Conservation (phyloP, 495 filamentous ascomycete species). For the Penicillium samsonianum region DNA sequence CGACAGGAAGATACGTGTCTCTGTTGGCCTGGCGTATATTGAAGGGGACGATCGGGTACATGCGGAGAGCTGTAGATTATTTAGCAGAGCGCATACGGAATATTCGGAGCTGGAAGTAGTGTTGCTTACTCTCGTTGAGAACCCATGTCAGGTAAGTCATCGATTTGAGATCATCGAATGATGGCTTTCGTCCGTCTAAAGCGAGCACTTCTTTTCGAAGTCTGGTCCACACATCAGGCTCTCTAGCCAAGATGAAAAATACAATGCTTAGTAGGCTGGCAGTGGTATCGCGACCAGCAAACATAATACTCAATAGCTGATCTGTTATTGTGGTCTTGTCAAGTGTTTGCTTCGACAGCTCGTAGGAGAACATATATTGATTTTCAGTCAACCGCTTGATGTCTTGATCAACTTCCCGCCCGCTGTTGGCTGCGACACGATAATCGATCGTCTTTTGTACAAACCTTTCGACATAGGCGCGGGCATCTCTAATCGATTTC, state of each 20-base stretch:
- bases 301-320: conserved; percentile 44
- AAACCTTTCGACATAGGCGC: conserved; percentile 9
- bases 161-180: conserved; percentile 47
- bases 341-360: conserved; percentile 18
- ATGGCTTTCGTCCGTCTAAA: conserved; percentile 23
- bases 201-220: conserved; percentile 40
- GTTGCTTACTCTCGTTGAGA: conserved; percentile 46
- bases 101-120: not conserved
- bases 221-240: conserved; percentile 43
- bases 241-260: conserved; percentile 54
- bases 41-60: conserved; percentile 53
- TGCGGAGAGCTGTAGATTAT: conserved; percentile 49
- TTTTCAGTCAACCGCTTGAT: not conserved
- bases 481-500: not conserved
- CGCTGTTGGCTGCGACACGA: conserved; percentile 7
- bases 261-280: conserved; percentile 53
- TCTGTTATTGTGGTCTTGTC: conserved; percentile 17
- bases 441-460: conserved; percentile 19
- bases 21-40: conserved; percentile 48
- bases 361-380: conserved; percentile 24
- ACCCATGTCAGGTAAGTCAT: conserved; percentile 54
- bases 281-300: conserved; percentile 63
- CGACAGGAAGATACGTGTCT: conserved; percentile 48
- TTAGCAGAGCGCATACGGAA: conserved; percentile 1
- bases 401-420: not conserved